phyloP scores from a whole-genome alignment of 106 monocot species.

The Dendrobium catenatum region DNA sequence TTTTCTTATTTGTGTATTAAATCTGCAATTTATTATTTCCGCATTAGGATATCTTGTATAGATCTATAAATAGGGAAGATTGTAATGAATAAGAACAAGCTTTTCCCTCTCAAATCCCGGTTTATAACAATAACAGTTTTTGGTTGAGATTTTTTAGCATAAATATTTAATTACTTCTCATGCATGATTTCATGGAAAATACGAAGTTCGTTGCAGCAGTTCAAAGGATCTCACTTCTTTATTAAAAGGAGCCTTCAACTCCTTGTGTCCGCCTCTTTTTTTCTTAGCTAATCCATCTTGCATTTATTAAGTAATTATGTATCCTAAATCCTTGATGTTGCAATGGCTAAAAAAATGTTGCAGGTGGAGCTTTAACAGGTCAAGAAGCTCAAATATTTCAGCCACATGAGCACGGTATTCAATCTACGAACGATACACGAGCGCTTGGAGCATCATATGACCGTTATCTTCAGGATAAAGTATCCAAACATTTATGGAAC shows the following conservation, averaged over 20 bases:
- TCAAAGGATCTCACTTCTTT: too few relatives aligned
- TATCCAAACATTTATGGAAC: neutral
- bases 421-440: neutral
- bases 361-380: neutral
- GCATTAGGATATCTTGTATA: too few relatives aligned
- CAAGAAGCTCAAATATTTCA: slow-evolving; percentile 3
- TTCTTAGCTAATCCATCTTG: neutral
- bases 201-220: too few relatives aligned
- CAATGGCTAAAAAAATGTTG: neutral
- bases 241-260: too few relatives aligned
- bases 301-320: neutral
- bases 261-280: too few relatives aligned
- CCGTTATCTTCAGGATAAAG: neutral
- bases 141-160: neutral
- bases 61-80: too few relatives aligned
- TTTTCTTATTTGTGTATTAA: too few relatives aligned
- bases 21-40: too few relatives aligned
- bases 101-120: too few relatives aligned
- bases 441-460: slow-evolving; percentile 3
- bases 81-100: too few relatives aligned
- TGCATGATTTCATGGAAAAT: too few relatives aligned
- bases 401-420: slow-evolving; percentile 1
- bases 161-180: neutral
- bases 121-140: too few relatives aligned
- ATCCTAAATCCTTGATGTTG: neutral